A percentile compares a stretch with the other conserved stretches of the same genome.
phyloP scores from a whole-genome alignment of 108 stramenopile species.

The Skeletonema grethae region DNA sequence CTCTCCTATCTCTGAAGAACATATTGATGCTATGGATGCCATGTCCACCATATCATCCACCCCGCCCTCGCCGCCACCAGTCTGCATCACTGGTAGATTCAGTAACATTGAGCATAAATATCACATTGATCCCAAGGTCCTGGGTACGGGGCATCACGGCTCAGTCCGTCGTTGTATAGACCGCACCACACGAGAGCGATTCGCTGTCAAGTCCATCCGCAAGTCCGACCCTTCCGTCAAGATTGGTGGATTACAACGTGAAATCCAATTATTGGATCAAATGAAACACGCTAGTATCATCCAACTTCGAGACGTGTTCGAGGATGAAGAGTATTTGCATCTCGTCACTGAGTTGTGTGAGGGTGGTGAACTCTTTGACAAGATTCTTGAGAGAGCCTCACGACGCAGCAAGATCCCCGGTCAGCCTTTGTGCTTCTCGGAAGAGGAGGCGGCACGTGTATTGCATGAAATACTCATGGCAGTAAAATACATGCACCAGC shows the following conservation, averaged over 20 bases:
- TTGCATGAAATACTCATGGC: conserved; percentile 62
- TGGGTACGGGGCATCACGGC: conserved; percentile 42
- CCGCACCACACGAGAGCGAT: conserved; percentile 31
- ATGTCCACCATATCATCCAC: neutral
- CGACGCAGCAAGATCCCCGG: conserved; percentile 1
- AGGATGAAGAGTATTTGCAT: conserved; percentile 68
- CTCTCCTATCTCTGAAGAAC: neutral
- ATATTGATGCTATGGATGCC: neutral
- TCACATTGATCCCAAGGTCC: conserved; percentile 37
- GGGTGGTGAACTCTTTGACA: conserved; percentile 85
- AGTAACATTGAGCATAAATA: conserved; percentile 37
- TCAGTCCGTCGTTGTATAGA: conserved; percentile 39
- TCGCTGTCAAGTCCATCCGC: conserved; percentile 40
- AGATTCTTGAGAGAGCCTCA: conserved; percentile 60
- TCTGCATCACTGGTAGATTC: conserved; percentile 19
- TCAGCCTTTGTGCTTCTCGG: conserved; percentile 43
- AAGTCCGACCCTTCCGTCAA: conserved; percentile 23
- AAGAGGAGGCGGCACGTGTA: conserved; percentile 56
- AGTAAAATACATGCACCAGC: conserved; percentile 71
- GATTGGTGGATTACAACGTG: conserved; percentile 32
- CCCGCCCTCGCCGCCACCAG: conserved; percentile 5
- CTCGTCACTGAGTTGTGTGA: conserved; percentile 82
- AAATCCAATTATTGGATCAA: conserved; percentile 53
- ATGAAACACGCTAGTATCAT: conserved; percentile 79
- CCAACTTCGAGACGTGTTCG: conserved; percentile 72